Percentiles rank a stretch among this genome's conserved stretches.
These are phyloP conservation scores for Solanum chacoense DNA, from an alignment of 305 asterid genomes.

Conservation along the genomic window DNA sequence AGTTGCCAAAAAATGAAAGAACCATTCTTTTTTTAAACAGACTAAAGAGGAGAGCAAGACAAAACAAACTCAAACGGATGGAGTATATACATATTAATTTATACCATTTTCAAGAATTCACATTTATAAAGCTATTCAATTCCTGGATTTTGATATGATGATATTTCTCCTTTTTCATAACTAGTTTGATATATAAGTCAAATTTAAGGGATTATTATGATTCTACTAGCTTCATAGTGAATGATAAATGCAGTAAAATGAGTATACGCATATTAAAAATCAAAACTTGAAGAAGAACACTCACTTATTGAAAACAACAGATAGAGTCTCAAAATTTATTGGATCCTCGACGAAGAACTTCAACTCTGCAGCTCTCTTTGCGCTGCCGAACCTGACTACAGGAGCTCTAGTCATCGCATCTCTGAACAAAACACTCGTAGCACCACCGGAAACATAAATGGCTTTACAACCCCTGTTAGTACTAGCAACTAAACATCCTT, in stretches of 20 bases:
- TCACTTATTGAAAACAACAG: slow-evolving; percentile 3
- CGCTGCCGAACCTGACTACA: neutral
- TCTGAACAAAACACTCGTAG: neutral
- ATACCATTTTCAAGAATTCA: neutral
- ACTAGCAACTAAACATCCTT: slow-evolving; percentile 12
- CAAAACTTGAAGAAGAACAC: neutral
- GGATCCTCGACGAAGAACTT: slow-evolving; percentile 7
- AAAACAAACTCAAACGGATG: neutral
- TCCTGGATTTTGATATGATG: neutral
- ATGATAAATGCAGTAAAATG: neutral
- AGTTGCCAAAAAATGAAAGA: neutral
- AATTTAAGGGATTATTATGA: neutral
- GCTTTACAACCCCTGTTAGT: slow-evolving; percentile 15
- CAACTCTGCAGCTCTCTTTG: slow-evolving; percentile 6
- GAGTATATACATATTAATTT: neutral
- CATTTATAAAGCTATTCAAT: neutral
- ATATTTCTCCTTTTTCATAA: neutral
- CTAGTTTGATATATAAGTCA: neutral
- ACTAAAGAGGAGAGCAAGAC: neutral
- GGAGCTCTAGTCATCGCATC: slow-evolving; percentile 10
- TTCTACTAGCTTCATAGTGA: neutral
- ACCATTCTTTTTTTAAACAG: neutral
- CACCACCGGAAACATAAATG: slow-evolving; percentile 3
- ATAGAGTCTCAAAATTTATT: neutral
- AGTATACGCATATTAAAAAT: neutral